Base-by-base conservation (phyloP, 192 early-diverging fungal species). In the Backusella macrospora region DNA sequence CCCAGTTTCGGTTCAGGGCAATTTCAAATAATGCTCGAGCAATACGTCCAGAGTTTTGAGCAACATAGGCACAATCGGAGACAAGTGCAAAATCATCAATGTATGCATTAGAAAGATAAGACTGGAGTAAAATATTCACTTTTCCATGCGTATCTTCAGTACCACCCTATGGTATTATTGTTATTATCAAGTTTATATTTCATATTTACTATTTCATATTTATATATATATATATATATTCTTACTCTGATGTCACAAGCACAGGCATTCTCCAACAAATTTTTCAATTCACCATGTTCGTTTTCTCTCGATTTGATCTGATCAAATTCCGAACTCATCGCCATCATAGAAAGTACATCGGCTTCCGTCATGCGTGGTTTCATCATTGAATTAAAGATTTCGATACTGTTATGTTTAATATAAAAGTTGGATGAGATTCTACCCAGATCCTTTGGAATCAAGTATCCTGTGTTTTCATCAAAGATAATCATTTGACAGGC, bases 1-100 rank as follows among this genome's bases (percentile, higher is more conserved):
- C 95, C 96, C 95, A 98, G 72, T 90, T 91, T 39, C 98, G 86
- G 71, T 92, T 92, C 26, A 99, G 64, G 0, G 96, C 93, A 75
- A 99, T 94, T 76, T 99, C 96, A 79, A 99, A 99, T 62, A 99
- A 77, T 4, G 98, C 97, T 4, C 98, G 88, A 29, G 97, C 83
- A 47, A 99, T 94, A 73, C 98, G 93, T 1, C 90, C 92, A 2
- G 95, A 90, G 76, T 98, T 98, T 80, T 99, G 96, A 3, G 93
- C 91, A 15, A 99, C 95, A 81, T 98, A 99, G 0, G 90, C 92
- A 47, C 87, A 86, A 79, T 99, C 98, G 0, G 98, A 97, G 6
- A 96, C 90, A 44, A 99, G 85, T 4, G 96, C 93, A 88, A 98
- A 99, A 82, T 98, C 96, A 26, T 98, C 92, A 70, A 97, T 81